Conservation (phyloP, 768 basidiomycete species). For the Naematelia encephala region DNA sequence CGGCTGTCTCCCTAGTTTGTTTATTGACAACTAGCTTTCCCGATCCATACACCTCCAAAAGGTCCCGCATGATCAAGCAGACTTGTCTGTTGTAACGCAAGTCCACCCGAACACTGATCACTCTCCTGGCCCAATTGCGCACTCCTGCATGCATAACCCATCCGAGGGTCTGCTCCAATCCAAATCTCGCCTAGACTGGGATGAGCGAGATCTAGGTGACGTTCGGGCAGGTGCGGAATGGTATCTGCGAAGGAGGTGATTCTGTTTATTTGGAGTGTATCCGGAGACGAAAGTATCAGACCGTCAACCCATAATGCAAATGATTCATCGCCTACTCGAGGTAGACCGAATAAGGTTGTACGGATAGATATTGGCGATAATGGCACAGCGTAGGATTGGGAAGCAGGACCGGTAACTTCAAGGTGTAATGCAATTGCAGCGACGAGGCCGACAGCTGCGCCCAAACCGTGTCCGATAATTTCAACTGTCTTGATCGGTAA, state of each 20-base stretch:
- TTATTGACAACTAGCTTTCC: slow-evolving; percentile 12
- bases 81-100: slow-evolving; percentile 27
- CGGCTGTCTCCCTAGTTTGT: background rate
- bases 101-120: slow-evolving; percentile 18
- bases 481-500: slow-evolving; percentile 34
- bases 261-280: slow-evolving; percentile 20
- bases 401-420: slow-evolving; percentile 19
- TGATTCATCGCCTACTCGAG: slow-evolving; percentile 34
- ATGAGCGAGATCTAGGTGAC: slow-evolving; percentile 31
- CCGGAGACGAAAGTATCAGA: background rate
- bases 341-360: slow-evolving; percentile 32
- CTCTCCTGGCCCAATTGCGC: slow-evolving; percentile 14
- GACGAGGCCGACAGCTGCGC: slow-evolving; percentile 31
- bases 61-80: slow-evolving; percentile 42
- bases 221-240: slow-evolving; percentile 38
- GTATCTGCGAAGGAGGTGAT: slow-evolving; percentile 41
- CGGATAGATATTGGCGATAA: slow-evolving; percentile 21
- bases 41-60: slow-evolving; percentile 41
- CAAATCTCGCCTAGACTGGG: slow-evolving; percentile 37
- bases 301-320: slow-evolving; percentile 35
- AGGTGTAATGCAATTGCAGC: slow-evolving; percentile 30
- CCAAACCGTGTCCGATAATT: slow-evolving; percentile 43
- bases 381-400: slow-evolving; percentile 10
- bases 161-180: slow-evolving; percentile 38
- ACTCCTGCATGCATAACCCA: slow-evolving; percentile 27